phyloP scores from a whole-genome alignment of 208 protist genomes.

The Trypanosoma theileri region DNA sequence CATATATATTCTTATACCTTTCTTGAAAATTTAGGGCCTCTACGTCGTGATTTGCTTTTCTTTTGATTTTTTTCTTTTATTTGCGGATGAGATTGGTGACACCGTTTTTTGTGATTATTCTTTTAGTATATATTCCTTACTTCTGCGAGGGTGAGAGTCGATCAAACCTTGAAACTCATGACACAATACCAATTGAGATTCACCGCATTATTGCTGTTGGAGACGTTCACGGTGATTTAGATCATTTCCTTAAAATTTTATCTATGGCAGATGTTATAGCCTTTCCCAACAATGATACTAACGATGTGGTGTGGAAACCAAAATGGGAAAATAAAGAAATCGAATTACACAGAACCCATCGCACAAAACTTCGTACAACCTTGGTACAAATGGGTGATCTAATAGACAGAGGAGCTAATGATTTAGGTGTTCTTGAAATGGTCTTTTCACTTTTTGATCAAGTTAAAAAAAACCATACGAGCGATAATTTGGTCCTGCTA shows the following conservation, averaged over 20 bases:
- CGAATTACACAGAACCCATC: conserved; percentile 11
- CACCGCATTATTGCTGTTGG: conserved; percentile 70
- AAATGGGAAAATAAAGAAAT: conserved; percentile 22
- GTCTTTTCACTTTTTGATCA: conserved; percentile 51
- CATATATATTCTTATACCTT: too few species aligned
- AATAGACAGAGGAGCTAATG: conserved; percentile 72
- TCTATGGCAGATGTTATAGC: conserved; percentile 44
- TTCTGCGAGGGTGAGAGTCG: too few species aligned
- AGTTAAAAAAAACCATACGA: conserved; percentile 26
- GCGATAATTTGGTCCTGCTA: conserved; percentile 66
- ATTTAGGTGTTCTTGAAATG: conserved; percentile 49
- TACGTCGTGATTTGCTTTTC: too few species aligned
- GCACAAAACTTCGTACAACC: conserved; percentile 40
- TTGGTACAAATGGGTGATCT: conserved; percentile 84
- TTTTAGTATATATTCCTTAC: too few species aligned
- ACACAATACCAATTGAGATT: conserved; percentile 32
- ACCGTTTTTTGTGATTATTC: too few species aligned
- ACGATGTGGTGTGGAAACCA: conserved; percentile 29
- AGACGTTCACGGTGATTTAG: conserved; percentile 74
- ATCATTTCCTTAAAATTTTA: conserved; percentile 58
- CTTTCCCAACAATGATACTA: conserved; percentile 4
- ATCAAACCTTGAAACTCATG: background rate
- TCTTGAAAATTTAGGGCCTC: too few species aligned
- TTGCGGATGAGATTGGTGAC: too few species aligned
- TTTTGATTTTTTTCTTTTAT: too few species aligned